Evolutionary conservation across 192 early-diverging fungal species (phyloP).

Genomic region (Coemansia sp.): DNA sequence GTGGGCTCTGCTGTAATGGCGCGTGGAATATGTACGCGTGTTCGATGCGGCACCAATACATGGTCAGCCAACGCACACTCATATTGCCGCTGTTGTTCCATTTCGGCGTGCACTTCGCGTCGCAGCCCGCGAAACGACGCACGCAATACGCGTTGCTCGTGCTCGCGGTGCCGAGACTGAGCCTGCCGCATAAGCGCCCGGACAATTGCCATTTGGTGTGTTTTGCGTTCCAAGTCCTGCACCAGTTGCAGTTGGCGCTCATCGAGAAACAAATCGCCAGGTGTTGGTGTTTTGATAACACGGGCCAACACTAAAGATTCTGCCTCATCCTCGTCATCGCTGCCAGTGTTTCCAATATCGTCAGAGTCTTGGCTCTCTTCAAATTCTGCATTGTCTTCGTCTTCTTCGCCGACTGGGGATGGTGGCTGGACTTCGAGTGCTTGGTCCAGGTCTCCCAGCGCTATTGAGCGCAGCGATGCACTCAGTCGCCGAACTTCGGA

Average conservation of each 20-base stretch:
- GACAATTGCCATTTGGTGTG: conserved; percentile 67
- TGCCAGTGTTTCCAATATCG: neutral
- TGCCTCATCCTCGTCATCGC: conserved; percentile 20
- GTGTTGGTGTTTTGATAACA: conserved; percentile 60
- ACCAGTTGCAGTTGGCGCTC: conserved; percentile 53
- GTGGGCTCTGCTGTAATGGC: conserved; percentile 15
- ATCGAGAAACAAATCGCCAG: conserved; percentile 66
- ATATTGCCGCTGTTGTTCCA: conserved; percentile 65
- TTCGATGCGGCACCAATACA: conserved; percentile 54
- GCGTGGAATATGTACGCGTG: conserved; percentile 44
- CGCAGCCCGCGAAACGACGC: conserved; percentile 57
- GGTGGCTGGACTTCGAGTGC: neutral
- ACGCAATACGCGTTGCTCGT: conserved; percentile 64
- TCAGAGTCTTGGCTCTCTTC: neutral
- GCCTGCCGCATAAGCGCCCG: conserved; percentile 64
- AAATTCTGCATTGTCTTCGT: neutral
- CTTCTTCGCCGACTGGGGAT: conserved; percentile 4
- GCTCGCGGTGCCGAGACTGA: conserved; percentile 43
- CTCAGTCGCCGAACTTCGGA: conserved; percentile 48
- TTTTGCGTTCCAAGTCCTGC: conserved; percentile 56
- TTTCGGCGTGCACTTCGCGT: conserved; percentile 58
- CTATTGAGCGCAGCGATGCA: conserved; percentile 46
- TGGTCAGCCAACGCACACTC: conserved; percentile 61
- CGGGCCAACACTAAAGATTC: conserved; percentile 47
- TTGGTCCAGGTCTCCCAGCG: conserved; percentile 16